Percentiles rank a stretch among this genome's conserved stretches.
These are phyloP conservation scores for Microsporum audouinii DNA, from an alignment of 2,329 filamentous ascomycete genomes.

Conservation along the genomic window DNA sequence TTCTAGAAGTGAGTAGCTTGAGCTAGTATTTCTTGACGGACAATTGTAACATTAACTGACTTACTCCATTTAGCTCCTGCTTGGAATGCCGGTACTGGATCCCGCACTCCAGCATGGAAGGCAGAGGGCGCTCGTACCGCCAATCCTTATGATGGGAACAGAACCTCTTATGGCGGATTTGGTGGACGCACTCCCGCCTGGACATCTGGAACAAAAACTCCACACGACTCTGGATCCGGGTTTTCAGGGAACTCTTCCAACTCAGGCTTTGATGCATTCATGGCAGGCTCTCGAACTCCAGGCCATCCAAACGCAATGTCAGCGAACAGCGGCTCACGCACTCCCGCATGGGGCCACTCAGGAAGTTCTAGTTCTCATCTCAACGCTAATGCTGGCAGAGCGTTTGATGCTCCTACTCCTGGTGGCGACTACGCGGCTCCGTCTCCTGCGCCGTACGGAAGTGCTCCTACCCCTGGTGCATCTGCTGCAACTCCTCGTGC, in stretches of 20 bases:
- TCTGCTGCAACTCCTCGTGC: slow-evolving; percentile 43
- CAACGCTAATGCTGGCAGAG: slow-evolving; percentile 22
- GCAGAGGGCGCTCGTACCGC: slow-evolving; percentile 45
- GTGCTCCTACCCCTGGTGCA: slow-evolving; percentile 58
- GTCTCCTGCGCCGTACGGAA: slow-evolving; percentile 46
- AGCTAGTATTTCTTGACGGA: background rate
- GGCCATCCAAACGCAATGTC: slow-evolving; percentile 51
- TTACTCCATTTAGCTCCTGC: slow-evolving; percentile 26
- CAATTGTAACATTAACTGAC: background rate
- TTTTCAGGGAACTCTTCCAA: slow-evolving; percentile 47
- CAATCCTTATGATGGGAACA: slow-evolving; percentile 55
- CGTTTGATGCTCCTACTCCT: slow-evolving; percentile 66
- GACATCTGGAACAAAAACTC: slow-evolving; percentile 68
- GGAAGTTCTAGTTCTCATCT: slow-evolving; percentile 21
- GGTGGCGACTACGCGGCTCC: slow-evolving; percentile 55
- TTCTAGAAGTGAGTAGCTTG: slow-evolving; percentile 46
- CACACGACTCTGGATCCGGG: slow-evolving; percentile 56
- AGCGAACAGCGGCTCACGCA: slow-evolving; percentile 28
- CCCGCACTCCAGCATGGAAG: slow-evolving; percentile 43
- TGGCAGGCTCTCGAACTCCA: slow-evolving; percentile 63
- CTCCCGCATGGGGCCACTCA: slow-evolving; percentile 32
- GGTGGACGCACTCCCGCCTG: slow-evolving; percentile 63
- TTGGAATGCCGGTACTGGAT: slow-evolving; percentile 32
- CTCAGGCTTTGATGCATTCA: slow-evolving; percentile 57
- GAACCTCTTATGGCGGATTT: slow-evolving; percentile 64